phyloP scores from a whole-genome alignment of 2,329 filamentous ascomycete species.

The Neopestalotiopsis rosae region DNA sequence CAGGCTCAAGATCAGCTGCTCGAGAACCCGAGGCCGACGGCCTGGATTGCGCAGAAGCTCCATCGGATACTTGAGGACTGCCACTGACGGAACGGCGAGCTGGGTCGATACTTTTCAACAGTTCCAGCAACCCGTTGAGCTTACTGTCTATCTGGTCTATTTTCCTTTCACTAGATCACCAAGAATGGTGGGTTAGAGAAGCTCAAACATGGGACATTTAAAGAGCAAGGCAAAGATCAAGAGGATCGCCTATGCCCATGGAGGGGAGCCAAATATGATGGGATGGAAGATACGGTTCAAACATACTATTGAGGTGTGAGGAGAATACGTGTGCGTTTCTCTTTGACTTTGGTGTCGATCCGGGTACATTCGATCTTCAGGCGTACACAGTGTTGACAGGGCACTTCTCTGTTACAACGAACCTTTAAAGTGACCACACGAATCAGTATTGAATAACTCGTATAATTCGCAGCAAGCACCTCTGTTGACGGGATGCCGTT shows the following conservation, averaged over 20 bases:
- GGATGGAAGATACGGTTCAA: no score
- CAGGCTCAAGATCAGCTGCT: neutral
- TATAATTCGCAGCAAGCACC: neutral
- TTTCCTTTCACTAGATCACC: conserved; percentile 19
- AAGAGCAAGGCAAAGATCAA: neutral
- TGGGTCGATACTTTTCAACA: neutral
- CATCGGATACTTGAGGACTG: conserved; percentile 19
- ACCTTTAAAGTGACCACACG: conserved; percentile 9
- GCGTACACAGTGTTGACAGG: conserved; percentile 14
- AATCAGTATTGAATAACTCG: neutral
- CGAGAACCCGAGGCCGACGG: neutral
- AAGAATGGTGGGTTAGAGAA: neutral
- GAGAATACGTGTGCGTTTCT: conserved; percentile 17
- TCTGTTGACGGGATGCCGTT: neutral
- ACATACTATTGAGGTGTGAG: conserved; percentile 20
- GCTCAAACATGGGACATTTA: neutral
- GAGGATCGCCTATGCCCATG: neutral
- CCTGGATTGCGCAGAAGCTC: neutral
- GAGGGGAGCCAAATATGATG: no score
- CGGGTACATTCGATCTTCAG: conserved; percentile 14
- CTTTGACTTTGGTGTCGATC: conserved; percentile 8
- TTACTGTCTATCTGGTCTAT: conserved; percentile 39
- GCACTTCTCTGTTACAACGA: conserved; percentile 18
- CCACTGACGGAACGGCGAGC: conserved; percentile 26
- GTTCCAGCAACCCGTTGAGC: conserved; percentile 29